phyloP scores from a whole-genome alignment of 2,329 filamentous ascomycete genomes.

The Nigrospora oryzae region DNA sequence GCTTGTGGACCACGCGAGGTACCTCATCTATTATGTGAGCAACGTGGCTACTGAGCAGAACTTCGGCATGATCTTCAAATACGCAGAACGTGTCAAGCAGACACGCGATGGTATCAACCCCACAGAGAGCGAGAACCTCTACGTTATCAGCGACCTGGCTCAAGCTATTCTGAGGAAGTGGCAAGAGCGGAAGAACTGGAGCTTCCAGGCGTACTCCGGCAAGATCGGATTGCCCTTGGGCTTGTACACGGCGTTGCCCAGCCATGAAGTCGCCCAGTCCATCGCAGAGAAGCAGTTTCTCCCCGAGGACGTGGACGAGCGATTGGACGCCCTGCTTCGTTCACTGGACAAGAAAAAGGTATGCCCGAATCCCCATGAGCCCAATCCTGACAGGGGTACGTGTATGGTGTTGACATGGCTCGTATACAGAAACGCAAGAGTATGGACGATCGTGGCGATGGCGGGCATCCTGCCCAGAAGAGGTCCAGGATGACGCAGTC shows the following conservation, averaged over 20 bases:
- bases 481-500: slow-evolving; percentile 24
- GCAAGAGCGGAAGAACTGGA: slow-evolving; percentile 80
- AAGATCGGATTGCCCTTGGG: slow-evolving; percentile 75
- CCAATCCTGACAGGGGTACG: not conserved
- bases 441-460: slow-evolving; percentile 37
- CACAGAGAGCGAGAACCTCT: slow-evolving; percentile 63
- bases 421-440: slow-evolving; percentile 47
- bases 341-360: slow-evolving; percentile 67
- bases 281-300: slow-evolving; percentile 83
- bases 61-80: slow-evolving; percentile 79
- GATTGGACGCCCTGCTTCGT: slow-evolving; percentile 60
- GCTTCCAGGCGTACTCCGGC: slow-evolving; percentile 71
- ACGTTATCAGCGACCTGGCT: slow-evolving; percentile 80
- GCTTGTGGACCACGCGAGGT: slow-evolving; percentile 74
- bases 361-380: slow-evolving; percentile 11
- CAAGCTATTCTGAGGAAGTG: slow-evolving; percentile 76
- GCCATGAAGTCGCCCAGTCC: slow-evolving; percentile 70
- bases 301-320: slow-evolving; percentile 66
- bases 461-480: slow-evolving; percentile 30
- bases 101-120: slow-evolving; percentile 70
- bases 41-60: slow-evolving; percentile 81
- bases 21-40: slow-evolving; percentile 82
- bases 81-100: slow-evolving; percentile 88
- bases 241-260: slow-evolving; percentile 67
- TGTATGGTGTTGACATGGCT: slow-evolving; percentile 15